Base-by-base conservation (phyloP, 345 rosid species). In the Euphorbia pulcherrima region DNA sequence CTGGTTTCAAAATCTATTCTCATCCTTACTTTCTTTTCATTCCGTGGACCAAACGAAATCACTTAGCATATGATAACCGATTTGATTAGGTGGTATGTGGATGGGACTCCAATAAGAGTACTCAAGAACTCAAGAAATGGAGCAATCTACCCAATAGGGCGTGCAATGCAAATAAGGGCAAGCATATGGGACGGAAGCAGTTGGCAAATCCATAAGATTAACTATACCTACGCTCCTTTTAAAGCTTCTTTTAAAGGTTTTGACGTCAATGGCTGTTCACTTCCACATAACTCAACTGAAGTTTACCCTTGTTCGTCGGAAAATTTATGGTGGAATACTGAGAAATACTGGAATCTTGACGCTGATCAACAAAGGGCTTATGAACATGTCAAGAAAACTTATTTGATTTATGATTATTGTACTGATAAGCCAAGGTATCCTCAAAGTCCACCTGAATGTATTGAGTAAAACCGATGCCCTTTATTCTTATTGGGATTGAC, bases 101-200 rank as follows among this genome's bases (percentile, higher is more conserved):
- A 92, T 23, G 56, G 74, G 10, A 65, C 70, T 52, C 96, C 98
- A 29, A 86, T 88, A 63, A 83, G 96, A 65, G 92, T 89, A n/a
- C 84, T 77, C 84, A 82, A 82, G 77, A 92, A 89, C 81, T 50
- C 53, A 63, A 60, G 17, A 0, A 26, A 39, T 1, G 89, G 87
- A 24, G 84, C 83, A 21, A 66, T 62, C 28, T 91, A 85, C 71
- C 88, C 87, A 4, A 11, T 16, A 5, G 63, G 82, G 37, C 52
- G 78, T 28, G 76, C 89, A 23, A 87, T 86, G 96, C 78, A 75
- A 39, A 14, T 87, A 41, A 75, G 72, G 64, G 90, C 73, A 56
- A 89, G 91, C 77, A 30, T 88, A 48, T 91, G 91, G 91, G 69
- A 91, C 21, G 96, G 90, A 17, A 48, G 53, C 0, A 41, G 23